Base-by-base conservation (phyloP, 495 filamentous ascomycete genomes). In the Penicillium goetzii region DNA sequence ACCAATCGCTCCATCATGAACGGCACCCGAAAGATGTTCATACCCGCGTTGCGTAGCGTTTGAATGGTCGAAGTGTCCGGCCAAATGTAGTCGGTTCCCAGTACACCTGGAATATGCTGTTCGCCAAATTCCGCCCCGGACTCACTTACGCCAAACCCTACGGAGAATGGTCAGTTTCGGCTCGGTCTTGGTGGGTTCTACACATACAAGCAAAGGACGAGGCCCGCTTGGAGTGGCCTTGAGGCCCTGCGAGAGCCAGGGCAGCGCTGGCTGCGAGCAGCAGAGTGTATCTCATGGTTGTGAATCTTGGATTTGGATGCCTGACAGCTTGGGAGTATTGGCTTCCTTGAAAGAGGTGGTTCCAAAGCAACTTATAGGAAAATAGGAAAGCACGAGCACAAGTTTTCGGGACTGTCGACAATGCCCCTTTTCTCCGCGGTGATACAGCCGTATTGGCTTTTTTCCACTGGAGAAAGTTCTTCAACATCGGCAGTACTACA, bases 1-100 rank as follows among this genome's bases (percentile, higher is more conserved):
- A 84, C 76, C 53, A 90, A 72, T 40, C 88, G 86, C 75, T 92
- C 89, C 88, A 91, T 91, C 73, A 88, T 73, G 74, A 90, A 85
- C 0, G 85, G 82, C 54, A 91, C 78, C 36, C 88, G 86, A 82
- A 91, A 90, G 61, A 82, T 84, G 73, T 90, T 92, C 78, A 88
- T 84, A 14, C 89, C 89, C 32, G 80, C 80, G 62, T 78, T 78
- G 33, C 86, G 76, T 69, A 90, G 78, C 14, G 81, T 84, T 77
- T 85, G 60, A 54, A 88, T 83, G 57, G 78, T 75, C 34, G 75
- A 72, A 23, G 81, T 79, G 30, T 78, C 79, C 8, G 86, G 86
- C 85, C 85, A 88, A 36, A 75, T 84, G 74, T 87, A 89, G 68
- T 88, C 80, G 34, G 82, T 86, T 45, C 80, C 83, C 12, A 86